Evolutionary conservation across 257 asterid species (phyloP).

Genomic region (Linderniella brevidens): DNA sequence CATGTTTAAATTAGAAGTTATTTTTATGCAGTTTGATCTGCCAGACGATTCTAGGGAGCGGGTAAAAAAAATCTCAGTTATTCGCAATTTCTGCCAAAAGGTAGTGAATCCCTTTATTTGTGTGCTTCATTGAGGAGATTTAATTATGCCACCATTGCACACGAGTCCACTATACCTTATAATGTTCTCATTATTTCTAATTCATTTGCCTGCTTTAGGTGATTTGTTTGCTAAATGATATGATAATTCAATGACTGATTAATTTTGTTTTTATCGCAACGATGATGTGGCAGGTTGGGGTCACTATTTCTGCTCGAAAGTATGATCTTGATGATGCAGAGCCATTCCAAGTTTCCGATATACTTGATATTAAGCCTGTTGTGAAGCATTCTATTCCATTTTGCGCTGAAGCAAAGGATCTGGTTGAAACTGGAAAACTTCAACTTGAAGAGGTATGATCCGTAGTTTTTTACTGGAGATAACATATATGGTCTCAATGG

Average conservation of each 20-base stretch:
- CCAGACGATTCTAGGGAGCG: constrained; percentile 45
- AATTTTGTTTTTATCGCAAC: no score
- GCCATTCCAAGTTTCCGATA: constrained; percentile 74
- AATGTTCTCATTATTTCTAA: neutral
- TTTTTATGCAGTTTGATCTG: constrained; percentile 49
- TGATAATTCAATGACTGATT: no score
- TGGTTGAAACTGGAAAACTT: constrained; percentile 84
- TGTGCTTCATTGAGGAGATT: neutral
- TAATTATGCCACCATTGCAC: no score
- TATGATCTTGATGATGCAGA: constrained; percentile 50
- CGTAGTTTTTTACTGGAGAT: neutral
- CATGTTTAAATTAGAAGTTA: constrained; percentile 4
- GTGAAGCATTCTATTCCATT: constrained; percentile 93
- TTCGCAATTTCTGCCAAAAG: constrained; percentile 79
- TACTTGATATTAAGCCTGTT: constrained; percentile 76
- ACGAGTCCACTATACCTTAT: no score
- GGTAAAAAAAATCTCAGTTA: constrained; percentile 60
- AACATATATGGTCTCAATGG: no score
- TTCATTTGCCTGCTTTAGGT: constrained; percentile 8
- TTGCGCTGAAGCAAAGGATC: constrained; percentile 89
- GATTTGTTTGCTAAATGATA: no score
- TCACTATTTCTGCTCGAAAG: constrained; percentile 62
- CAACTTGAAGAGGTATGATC: constrained; percentile 76
- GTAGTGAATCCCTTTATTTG: constrained; percentile 15
- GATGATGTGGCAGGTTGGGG: constrained; percentile 48